Evolutionary conservation across 2,329 filamentous ascomycete species (phyloP).

Genomic region (Fusarium pilosicola): DNA sequence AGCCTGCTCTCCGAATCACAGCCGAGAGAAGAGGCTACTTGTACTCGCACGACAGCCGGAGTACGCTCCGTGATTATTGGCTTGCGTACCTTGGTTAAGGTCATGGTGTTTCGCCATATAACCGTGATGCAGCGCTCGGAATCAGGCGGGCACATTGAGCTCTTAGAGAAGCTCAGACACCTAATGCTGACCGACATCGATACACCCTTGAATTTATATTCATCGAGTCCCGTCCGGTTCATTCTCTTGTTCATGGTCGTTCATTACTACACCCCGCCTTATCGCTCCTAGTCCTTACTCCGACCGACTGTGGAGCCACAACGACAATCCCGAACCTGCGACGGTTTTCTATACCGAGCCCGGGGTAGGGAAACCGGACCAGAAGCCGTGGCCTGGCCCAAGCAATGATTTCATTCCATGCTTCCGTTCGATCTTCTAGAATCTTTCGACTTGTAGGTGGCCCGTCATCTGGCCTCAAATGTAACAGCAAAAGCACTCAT

Average conservation of each 20-base stretch:
- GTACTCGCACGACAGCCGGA: conserved; percentile 38
- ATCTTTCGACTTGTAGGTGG: neutral
- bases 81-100: conserved; percentile 4
- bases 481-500: conserved; percentile 7
- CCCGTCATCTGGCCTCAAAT: conserved; percentile 1
- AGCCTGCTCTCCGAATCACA: conserved; percentile 35
- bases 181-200: neutral
- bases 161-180: conserved; percentile 13
- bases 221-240: conserved; percentile 24
- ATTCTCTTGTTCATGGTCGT: conserved; percentile 38
- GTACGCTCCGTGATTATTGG: conserved; percentile 25
- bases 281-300: conserved; percentile 17
- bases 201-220: conserved; percentile 15
- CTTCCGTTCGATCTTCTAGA: conserved; percentile 15
- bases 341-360: conserved; percentile 33
- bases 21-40: conserved; percentile 33
- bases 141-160: conserved; percentile 7
- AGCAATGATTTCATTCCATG: conserved; percentile 29
- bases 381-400: conserved; percentile 25
- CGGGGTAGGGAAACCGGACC: conserved; percentile 29
- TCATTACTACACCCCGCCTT: conserved; percentile 22
- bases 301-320: conserved; percentile 37
- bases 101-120: conserved; percentile 29
- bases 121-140: conserved; percentile 15
- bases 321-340: conserved; percentile 32